Evolutionary conservation across 192 early-diverging fungal species (phyloP).

Genomic region (Chytriomyces sp.): DNA sequence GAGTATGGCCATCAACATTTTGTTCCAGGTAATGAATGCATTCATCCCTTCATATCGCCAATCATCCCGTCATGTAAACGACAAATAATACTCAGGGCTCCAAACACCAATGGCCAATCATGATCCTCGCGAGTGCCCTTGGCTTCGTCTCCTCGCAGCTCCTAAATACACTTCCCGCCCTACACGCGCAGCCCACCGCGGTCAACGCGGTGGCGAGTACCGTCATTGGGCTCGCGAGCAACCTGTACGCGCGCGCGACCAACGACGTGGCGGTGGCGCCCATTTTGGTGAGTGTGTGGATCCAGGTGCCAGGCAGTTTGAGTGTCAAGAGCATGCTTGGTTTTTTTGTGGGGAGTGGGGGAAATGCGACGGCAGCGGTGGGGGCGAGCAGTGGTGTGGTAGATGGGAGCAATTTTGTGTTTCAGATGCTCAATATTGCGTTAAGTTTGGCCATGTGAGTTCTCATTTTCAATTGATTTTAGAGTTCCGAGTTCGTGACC

Average conservation of each 20-base stretch:
- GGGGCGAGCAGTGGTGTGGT: conserved; percentile 7
- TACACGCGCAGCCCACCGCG: conserved; percentile 41
- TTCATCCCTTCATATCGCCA: background rate
- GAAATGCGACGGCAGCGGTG: background rate
- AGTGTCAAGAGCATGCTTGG: conserved; percentile 67
- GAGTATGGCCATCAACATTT: conserved; percentile 57
- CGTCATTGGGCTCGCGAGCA: conserved; percentile 77
- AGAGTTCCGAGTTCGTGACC: no score
- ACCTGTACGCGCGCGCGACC: conserved; percentile 76
- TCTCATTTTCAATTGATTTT: no score
- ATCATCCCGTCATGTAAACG: background rate
- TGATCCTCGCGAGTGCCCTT: conserved; percentile 67
- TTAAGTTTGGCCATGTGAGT: conserved; percentile 46
- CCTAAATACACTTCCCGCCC: conserved; percentile 55
- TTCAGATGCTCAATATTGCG: conserved; percentile 51
- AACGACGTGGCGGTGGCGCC: conserved; percentile 77
- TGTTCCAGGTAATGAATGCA: conserved; percentile 61
- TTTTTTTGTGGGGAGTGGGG: conserved; percentile 46
- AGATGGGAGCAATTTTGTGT: conserved; percentile 28
- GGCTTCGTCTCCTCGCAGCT: conserved; percentile 72
- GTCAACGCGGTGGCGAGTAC: conserved; percentile 70
- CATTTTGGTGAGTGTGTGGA: conserved; percentile 62
- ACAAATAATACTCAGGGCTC: no score
- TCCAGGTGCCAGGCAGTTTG: conserved; percentile 83
- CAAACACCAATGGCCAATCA: conserved; percentile 68